Percentiles rank a stretch among this genome's conserved stretches.
Conservation (phyloP, 331 rosid genomes). For the Malus hybrid region DNA sequence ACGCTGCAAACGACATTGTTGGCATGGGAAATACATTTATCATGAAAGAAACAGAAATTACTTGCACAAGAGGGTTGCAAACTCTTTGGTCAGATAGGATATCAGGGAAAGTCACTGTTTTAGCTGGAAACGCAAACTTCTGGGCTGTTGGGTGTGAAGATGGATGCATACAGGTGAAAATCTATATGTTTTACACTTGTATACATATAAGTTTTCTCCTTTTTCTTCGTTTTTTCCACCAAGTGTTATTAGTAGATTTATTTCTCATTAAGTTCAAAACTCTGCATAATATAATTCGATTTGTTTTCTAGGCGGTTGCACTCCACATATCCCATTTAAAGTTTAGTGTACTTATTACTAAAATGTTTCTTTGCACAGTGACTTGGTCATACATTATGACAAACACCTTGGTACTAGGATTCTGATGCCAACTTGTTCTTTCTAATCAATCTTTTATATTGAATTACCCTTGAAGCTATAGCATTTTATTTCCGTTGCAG, state of each 20-base stretch:
- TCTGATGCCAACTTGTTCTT: neutral
- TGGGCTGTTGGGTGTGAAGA: constrained; percentile 99
- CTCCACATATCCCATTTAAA: neutral
- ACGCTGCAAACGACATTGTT: constrained; percentile 65
- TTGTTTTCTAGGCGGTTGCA: neutral
- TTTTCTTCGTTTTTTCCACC: neutral
- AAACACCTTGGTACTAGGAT: neutral
- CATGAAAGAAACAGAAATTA: constrained; percentile 82
- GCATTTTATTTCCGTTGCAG: neutral
- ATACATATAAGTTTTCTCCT: neutral
- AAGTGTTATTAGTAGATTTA: neutral
- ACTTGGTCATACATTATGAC: neutral
- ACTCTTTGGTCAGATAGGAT: constrained; percentile 93
- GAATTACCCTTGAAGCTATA: neutral
- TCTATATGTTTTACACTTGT: neutral
- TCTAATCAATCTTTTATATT: neutral
- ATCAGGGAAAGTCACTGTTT: constrained; percentile 84
- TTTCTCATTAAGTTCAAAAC: neutral
- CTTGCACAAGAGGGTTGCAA: constrained; percentile 56
- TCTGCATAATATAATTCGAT: neutral
- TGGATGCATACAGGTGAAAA: constrained; percentile 84
- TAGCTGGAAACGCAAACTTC: constrained; percentile 87
- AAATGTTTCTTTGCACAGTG: neutral
- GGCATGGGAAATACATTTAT: constrained; percentile 66
- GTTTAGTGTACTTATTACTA: neutral